phyloP scores from a whole-genome alignment of 177 flowering plant genomes.

The Telopea speciosissima region DNA sequence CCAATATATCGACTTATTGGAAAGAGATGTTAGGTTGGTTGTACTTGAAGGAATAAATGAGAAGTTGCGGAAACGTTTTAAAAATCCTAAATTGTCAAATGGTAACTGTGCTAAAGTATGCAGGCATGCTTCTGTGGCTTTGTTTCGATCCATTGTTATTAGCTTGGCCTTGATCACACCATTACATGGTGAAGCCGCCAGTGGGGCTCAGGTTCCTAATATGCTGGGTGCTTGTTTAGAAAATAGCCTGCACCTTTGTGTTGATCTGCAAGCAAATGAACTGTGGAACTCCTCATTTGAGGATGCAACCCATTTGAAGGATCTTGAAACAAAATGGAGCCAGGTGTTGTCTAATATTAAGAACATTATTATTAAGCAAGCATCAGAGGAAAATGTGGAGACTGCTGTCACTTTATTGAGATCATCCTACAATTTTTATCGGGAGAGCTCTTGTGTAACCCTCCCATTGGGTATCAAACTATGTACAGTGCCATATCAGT shows the following conservation, averaged over 20 bases:
- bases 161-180: conserved; percentile 80
- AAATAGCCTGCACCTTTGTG: conserved; percentile 47
- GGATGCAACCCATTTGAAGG: conserved; percentile 39
- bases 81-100: conserved; percentile 84
- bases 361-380: conserved; percentile 49
- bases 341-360: conserved; percentile 53
- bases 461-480: conserved; percentile 66
- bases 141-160: conserved; percentile 75
- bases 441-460: conserved; percentile 64
- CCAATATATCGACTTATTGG: conserved; percentile 58
- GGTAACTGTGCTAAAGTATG: conserved; percentile 72
- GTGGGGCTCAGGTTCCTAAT: conserved; percentile 28
- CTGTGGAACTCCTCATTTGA: conserved; percentile 68
- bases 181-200: conserved; percentile 26
- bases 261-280: conserved; percentile 64
- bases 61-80: conserved; percentile 83
- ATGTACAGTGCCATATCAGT: conserved; percentile 46
- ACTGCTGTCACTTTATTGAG: conserved; percentile 55
- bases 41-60: conserved; percentile 83
- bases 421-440: conserved; percentile 66
- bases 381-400: conserved; percentile 54
- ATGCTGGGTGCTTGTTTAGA: conserved; percentile 32
- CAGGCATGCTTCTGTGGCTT: conserved; percentile 84
- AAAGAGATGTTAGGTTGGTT: conserved; percentile 60
- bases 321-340: conserved; percentile 59